These are phyloP conservation scores for Davidsoniella neocaledoniae DNA, from an alignment of 2,329 filamentous ascomycete genomes.

Conservation along the genomic window DNA sequence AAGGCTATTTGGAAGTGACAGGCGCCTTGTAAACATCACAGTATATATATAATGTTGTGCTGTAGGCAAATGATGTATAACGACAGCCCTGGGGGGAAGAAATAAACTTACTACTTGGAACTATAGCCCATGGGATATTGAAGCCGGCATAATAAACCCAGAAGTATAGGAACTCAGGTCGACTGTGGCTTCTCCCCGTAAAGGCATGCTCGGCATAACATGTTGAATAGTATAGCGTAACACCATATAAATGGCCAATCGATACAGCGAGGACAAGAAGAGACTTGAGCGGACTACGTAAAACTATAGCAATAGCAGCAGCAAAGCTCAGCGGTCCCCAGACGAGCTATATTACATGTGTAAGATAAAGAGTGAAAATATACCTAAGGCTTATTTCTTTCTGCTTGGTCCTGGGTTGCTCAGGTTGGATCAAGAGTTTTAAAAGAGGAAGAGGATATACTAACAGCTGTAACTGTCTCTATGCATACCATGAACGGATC, in stretches of 20 bases:
- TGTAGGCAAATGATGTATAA: no score
- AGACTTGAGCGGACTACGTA: constrained; percentile 28
- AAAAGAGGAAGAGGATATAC: constrained; percentile 16
- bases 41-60: no score
- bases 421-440: no score
- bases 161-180: constrained; percentile 43
- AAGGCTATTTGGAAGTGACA: no score
- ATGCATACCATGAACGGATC: constrained; percentile 78
- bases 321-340: constrained; percentile 44
- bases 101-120: constrained; percentile 5
- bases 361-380: no score
- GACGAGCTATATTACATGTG: constrained; percentile 22
- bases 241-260: constrained; percentile 41
- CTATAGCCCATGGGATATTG: constrained; percentile 37
- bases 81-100: neutral
- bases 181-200: constrained; percentile 32
- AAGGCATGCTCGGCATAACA: constrained; percentile 31
- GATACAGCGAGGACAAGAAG: constrained; percentile 34
- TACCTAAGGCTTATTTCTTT: no score
- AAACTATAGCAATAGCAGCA: constrained; percentile 29
- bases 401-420: no score
- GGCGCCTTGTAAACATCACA: no score
- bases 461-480: constrained; percentile 64
- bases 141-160: constrained; percentile 47
- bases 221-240: constrained; percentile 45